Conservation (phyloP, 208 protist genomes). For the Trypanosoma platydactyli region DNA sequence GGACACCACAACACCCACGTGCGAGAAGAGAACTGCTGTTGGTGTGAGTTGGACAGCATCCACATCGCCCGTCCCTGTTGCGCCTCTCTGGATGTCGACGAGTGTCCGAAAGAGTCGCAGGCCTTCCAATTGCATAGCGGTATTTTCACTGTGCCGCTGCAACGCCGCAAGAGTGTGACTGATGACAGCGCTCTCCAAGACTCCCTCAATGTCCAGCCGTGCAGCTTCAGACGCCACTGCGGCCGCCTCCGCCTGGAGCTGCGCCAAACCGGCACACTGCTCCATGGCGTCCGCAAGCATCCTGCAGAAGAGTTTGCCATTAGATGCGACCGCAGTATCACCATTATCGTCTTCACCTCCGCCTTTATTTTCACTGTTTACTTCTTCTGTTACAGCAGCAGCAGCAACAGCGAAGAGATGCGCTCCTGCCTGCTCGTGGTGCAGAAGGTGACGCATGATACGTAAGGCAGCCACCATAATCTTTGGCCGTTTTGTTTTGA, state of each 20-base stretch:
- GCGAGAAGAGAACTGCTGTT: slow-evolving; percentile 42
- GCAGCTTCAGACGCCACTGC: slow-evolving; percentile 27
- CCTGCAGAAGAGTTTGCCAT: slow-evolving; percentile 11
- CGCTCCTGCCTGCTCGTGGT: slow-evolving; percentile 47
- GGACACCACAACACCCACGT: slow-evolving; percentile 52
- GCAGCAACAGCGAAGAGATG: slow-evolving; percentile 43
- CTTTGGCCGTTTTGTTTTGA: slow-evolving; percentile 41
- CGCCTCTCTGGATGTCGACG: slow-evolving; percentile 31
- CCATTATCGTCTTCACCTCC: neutral
- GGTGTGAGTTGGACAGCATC: slow-evolving; percentile 11
- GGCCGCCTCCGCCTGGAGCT: slow-evolving; percentile 16
- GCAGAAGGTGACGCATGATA: slow-evolving; percentile 41
- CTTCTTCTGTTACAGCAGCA: neutral
- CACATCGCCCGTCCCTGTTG: neutral
- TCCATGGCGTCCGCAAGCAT: slow-evolving; percentile 24
- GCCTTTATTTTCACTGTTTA: neutral
- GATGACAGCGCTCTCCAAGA: slow-evolving; percentile 39
- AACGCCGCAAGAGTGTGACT: slow-evolving; percentile 39
- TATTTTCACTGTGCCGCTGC: slow-evolving; percentile 31
- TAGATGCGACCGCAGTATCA: slow-evolving; percentile 1
- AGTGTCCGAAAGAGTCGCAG: slow-evolving; percentile 45
- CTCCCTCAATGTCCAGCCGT: slow-evolving; percentile 24
- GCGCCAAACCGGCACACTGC: neutral
- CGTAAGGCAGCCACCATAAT: slow-evolving; percentile 48
- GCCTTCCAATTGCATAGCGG: slow-evolving; percentile 35